These are phyloP conservation scores for Thozetella sp. DNA, from an alignment of 495 filamentous ascomycete species.

Conservation along the genomic window DNA sequence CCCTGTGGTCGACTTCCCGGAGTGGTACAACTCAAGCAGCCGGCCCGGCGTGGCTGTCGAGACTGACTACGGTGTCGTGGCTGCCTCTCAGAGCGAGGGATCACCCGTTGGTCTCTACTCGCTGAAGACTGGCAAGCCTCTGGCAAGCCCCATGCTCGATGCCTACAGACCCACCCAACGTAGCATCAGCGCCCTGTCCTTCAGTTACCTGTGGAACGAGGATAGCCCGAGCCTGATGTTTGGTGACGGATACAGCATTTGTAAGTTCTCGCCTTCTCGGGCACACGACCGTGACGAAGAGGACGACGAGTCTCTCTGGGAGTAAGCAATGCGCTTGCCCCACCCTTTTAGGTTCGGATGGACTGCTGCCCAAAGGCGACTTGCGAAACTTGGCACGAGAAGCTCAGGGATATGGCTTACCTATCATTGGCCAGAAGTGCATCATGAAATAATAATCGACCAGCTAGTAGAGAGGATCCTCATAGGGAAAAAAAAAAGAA, in stretches of 20 bases:
- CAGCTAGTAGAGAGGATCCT: too few species aligned
- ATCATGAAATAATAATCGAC: too few species aligned
- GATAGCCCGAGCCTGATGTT: constrained; percentile 28
- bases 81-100: constrained; percentile 39
- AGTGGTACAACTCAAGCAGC: constrained; percentile 33
- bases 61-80: constrained; percentile 30
- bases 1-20: constrained; percentile 34
- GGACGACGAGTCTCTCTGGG: constrained; percentile 9
- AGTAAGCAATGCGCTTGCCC: too few species aligned
- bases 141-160: constrained; percentile 17
- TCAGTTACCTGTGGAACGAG: constrained; percentile 30
- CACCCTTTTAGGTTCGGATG: too few species aligned
- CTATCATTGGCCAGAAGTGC: too few species aligned
- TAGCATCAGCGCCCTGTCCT: constrained; percentile 25
- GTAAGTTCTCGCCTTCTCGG: constrained; percentile 32
- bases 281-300: not conserved
- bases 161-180: constrained; percentile 5
- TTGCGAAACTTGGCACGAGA: too few species aligned
- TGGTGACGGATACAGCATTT: constrained; percentile 13
- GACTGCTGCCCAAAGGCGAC: too few species aligned
- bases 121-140: constrained; percentile 26
- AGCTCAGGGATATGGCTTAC: too few species aligned
- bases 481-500: too few species aligned
- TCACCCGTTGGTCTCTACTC: constrained; percentile 40
- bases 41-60: constrained; percentile 35